phyloP scores from a whole-genome alignment of 768 basidiomycete species.

The Auricularia sp. region DNA sequence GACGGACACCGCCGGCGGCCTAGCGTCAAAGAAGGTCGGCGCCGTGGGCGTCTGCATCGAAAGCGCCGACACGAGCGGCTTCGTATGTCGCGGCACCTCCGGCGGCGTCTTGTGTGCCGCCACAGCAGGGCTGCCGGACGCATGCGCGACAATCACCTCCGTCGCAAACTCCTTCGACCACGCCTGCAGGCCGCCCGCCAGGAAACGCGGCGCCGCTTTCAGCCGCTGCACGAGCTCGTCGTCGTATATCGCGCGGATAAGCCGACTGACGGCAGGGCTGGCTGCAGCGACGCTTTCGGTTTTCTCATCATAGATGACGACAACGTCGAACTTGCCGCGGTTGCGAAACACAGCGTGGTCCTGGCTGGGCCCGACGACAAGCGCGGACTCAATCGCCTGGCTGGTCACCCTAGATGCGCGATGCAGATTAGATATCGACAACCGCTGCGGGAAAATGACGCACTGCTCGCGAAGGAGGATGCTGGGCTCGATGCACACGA shows the following conservation, averaged over 20 bases:
- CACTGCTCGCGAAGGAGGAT: conserved; percentile 62
- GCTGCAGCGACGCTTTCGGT: conserved; percentile 42
- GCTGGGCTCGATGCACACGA: conserved; percentile 79
- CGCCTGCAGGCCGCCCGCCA: conserved; percentile 74
- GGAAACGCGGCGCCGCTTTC: conserved; percentile 66
- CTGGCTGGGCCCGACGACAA: conserved; percentile 55
- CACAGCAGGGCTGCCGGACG: conserved; percentile 4
- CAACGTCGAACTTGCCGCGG: conserved; percentile 79
- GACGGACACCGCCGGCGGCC: not conserved
- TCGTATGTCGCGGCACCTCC: not conserved
- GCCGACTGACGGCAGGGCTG: conserved; percentile 43
- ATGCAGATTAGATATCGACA: not conserved
- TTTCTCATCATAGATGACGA: conserved; percentile 71
- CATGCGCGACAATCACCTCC: conserved; percentile 12
- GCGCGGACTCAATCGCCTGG: conserved; percentile 58
- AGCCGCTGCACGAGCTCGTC: conserved; percentile 61
- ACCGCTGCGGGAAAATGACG: conserved; percentile 17
- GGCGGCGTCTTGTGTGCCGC: not conserved
- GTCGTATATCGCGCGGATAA: conserved; percentile 64
- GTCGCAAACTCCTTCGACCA: conserved; percentile 48
- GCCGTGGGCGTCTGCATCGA: not conserved
- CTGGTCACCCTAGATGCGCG: conserved; percentile 45
- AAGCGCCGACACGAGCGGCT: not conserved
- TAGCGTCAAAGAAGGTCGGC: not conserved
- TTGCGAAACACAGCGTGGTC: conserved; percentile 72